Evolutionary conservation across 805 yeast species (phyloP).

Genomic region (Kurtzmaniella fragi): DNA sequence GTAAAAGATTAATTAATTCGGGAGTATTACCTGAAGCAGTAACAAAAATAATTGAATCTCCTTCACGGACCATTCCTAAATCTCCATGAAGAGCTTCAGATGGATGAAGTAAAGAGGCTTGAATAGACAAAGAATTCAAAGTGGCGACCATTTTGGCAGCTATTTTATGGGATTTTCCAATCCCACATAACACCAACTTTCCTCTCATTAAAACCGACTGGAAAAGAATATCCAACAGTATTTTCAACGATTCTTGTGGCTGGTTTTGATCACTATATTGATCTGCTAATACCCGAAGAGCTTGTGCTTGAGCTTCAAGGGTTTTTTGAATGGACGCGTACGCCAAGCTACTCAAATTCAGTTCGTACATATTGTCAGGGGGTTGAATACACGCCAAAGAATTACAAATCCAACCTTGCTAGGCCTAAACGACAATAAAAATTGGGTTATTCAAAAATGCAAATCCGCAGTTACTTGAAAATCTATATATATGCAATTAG

Average conservation of each 20-base stretch:
- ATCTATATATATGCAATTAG: no score
- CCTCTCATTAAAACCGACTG: constrained; percentile 38
- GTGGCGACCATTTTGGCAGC: constrained; percentile 79
- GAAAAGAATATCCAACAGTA: constrained; percentile 37
- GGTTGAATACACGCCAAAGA: no score
- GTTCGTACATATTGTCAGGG: no score
- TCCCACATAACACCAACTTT: constrained; percentile 72
- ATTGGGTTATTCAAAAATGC: no score
- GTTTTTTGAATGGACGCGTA: constrained; percentile 35
- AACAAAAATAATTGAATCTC: constrained; percentile 58
- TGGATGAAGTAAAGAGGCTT: constrained; percentile 68
- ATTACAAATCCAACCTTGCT: no score
- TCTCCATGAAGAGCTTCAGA: constrained; percentile 90
- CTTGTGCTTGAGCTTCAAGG: constrained; percentile 42
- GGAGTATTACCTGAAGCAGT: constrained; percentile 83
- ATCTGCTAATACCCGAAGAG: constrained; percentile 38
- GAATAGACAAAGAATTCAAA: constrained; percentile 70
- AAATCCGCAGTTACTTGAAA: no score
- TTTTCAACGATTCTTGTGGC: constrained; percentile 39
- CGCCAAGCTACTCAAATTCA: constrained; percentile 9
- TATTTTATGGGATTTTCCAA: constrained; percentile 80
- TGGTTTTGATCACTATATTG: constrained; percentile 45
- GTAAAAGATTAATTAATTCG: constrained; percentile 56
- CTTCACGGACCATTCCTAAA: constrained; percentile 61
- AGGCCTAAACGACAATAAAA: no score